Evolutionary conservation across 495 filamentous ascomycete genomes (phyloP).

Genomic region (Usnea hakonensis): DNA sequence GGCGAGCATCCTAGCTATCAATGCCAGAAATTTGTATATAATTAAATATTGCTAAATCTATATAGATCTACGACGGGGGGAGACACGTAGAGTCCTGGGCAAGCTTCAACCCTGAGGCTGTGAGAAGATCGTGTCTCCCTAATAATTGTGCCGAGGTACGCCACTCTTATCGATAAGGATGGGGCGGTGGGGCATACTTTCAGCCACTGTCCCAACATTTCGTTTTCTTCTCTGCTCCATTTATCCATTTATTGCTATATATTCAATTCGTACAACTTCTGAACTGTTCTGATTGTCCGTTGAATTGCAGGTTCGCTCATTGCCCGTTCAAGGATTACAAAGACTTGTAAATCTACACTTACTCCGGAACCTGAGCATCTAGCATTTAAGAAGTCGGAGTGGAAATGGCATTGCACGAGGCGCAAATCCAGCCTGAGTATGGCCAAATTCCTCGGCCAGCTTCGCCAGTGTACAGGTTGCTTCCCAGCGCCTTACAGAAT

Average conservation of each 20-base stretch:
- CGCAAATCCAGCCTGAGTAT: not conserved
- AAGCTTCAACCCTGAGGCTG: no score
- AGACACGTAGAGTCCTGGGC: no score
- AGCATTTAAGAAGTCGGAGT: not conserved
- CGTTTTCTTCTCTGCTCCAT: not conserved
- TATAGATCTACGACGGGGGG: no score
- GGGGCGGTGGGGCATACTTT: not conserved
- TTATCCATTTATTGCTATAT: not conserved
- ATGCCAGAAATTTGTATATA: no score
- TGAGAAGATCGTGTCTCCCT: no score
- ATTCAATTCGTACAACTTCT: not conserved
- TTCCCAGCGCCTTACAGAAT: not conserved
- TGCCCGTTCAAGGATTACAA: not conserved
- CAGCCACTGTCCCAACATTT: not conserved
- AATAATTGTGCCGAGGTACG: slow-evolving; percentile 1
- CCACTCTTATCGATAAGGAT: slow-evolving; percentile 8
- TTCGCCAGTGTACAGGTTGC: not conserved
- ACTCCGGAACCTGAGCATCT: not conserved
- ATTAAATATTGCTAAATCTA: no score
- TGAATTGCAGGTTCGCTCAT: not conserved
- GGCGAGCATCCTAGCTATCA: no score
- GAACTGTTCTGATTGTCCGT: not conserved
- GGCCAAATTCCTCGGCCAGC: not conserved
- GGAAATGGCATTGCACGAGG: not conserved
- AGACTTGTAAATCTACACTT: not conserved